These are phyloP conservation scores for Trapa incisa DNA, from an alignment of 345 rosid genomes.

Conservation along the genomic window DNA sequence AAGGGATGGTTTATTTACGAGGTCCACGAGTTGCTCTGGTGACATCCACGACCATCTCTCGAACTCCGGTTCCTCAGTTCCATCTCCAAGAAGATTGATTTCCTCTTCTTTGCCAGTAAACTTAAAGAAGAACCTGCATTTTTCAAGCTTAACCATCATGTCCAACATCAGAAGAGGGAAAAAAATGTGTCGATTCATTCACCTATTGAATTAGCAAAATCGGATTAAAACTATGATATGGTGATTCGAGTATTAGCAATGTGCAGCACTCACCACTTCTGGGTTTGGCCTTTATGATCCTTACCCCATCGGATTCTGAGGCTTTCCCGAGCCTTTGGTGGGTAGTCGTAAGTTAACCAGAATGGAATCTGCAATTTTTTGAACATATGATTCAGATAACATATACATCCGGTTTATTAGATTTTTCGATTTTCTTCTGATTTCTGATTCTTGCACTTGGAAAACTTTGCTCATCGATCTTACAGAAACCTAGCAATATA, in stretches of 20 bases:
- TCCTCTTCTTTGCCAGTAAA: constrained; percentile 82
- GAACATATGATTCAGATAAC: not conserved
- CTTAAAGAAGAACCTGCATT: constrained; percentile 61
- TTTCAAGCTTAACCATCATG: not conserved
- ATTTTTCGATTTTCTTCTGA: too few species aligned
- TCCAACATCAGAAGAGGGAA: not conserved
- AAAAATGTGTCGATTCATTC: not conserved
- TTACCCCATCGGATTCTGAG: constrained; percentile 69
- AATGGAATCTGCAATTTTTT: constrained; percentile 39
- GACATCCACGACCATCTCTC: constrained; percentile 78
- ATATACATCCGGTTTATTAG: too few species aligned
- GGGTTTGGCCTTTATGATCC: constrained; percentile 96
- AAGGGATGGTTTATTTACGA: constrained; percentile 19
- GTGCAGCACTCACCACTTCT: constrained; percentile 58
- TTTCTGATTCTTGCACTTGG: too few species aligned
- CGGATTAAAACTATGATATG: not conserved
- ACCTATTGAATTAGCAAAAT: not conserved
- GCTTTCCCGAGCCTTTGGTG: constrained; percentile 79
- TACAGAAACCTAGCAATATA: not conserved
- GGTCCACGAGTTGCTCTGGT: constrained; percentile 51
- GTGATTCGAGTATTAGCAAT: not conserved
- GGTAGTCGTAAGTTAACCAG: constrained; percentile 88
- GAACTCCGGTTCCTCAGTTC: constrained; percentile 82
- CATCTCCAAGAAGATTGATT: constrained; percentile 78
- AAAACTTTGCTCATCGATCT: too few species aligned